Evolutionary conservation across 495 filamentous ascomycete species (phyloP).

Genomic region (Sordaria brevicollis): DNA sequence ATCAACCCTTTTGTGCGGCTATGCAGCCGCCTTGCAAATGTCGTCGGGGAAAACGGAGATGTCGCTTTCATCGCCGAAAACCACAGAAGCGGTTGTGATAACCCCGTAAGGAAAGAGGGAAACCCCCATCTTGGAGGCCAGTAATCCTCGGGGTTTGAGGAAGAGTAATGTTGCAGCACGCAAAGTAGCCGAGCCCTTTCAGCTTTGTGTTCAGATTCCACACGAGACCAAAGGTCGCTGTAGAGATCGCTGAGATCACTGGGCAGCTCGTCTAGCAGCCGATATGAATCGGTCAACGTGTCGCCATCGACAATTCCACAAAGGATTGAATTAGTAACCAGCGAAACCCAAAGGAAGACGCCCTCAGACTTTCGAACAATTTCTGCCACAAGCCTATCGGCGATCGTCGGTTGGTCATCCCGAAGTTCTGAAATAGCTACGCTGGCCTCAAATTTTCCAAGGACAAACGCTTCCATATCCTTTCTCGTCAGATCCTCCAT

Average conservation of each 20-base stretch:
- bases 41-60: neutral
- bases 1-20: neutral
- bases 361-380: conserved; percentile 21
- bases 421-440: neutral
- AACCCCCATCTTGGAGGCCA: neutral
- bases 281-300: conserved; percentile 8
- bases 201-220: neutral
- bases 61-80: neutral
- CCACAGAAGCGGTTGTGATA: neutral
- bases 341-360: conserved; percentile 34
- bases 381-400: conserved; percentile 5
- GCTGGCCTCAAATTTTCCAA: neutral
- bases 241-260: conserved; percentile 8
- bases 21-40: neutral
- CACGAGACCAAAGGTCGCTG: neutral
- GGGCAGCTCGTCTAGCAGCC: conserved; percentile 18
- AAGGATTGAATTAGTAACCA: conserved; percentile 22
- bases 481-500: conserved; percentile 17
- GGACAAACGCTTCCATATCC: conserved; percentile 17
- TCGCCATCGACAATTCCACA: conserved; percentile 24
- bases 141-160: neutral
- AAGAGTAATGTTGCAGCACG: neutral
- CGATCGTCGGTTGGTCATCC: neutral
- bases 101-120: neutral
- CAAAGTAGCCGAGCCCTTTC: neutral